Evolutionary conservation across 1,284 basidiomycete species (phyloP).

Genomic region (Trichosporon coremiiforme): DNA sequence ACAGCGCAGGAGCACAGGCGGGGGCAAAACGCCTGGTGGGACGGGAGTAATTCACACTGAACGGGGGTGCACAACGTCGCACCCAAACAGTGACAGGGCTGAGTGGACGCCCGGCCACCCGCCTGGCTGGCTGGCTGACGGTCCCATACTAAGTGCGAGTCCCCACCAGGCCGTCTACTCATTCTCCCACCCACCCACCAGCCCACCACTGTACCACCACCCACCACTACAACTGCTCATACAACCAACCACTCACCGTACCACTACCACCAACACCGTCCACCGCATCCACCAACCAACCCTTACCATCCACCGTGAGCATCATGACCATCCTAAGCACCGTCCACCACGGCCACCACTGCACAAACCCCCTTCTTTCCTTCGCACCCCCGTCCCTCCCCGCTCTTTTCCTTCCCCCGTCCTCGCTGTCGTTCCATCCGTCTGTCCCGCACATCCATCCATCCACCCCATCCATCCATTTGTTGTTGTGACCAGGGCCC

Average conservation of each 20-base stretch:
- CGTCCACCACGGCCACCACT: constrained; percentile 1
- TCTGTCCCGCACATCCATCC: constrained; percentile 21
- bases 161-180: constrained; percentile 16
- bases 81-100: neutral
- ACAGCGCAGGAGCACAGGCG: neutral
- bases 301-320: constrained; percentile 14
- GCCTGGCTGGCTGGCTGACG: neutral
- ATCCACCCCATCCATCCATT: constrained; percentile 21
- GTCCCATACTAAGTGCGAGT: constrained; percentile 11
- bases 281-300: constrained; percentile 17
- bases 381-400: neutral
- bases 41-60: neutral
- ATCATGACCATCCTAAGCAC: neutral
- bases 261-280: constrained; percentile 24
- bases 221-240: constrained; percentile 14
- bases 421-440: neutral
- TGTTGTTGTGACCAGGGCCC: constrained; percentile 12
- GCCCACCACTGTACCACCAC: constrained; percentile 18
- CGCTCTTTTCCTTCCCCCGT: neutral
- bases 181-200: constrained; percentile 24
- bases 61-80: neutral
- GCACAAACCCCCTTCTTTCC: neutral
- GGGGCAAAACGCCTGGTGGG: neutral
- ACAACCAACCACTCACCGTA: constrained; percentile 24
- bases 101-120: neutral